A percentile compares a stretch with the other conserved stretches of the same genome.
Conservation (phyloP, 192 early-diverging fungal genomes). For the Entomortierella beljakovae region DNA sequence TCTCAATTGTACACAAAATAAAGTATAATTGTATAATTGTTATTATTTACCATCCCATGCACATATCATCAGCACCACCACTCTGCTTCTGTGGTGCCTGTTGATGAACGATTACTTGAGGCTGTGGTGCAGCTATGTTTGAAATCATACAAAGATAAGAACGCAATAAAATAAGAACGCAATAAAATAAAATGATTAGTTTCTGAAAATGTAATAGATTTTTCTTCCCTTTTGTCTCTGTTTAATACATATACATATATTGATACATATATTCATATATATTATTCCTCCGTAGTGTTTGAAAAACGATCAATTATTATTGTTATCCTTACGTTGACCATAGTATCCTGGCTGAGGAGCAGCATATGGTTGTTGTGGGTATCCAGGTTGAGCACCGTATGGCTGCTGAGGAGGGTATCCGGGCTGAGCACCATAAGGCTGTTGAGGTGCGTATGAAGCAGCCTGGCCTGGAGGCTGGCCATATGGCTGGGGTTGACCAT, state of each 20-base stretch:
- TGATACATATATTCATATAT: neutral
- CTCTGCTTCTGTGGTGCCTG: conserved; percentile 2
- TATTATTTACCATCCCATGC: conserved; percentile 37
- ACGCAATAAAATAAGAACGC: neutral
- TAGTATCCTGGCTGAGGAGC: conserved; percentile 19
- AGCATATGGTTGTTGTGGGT: conserved; percentile 14
- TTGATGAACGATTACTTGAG: conserved; percentile 25
- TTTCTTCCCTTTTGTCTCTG: no score
- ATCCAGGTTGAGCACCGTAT: conserved; percentile 1
- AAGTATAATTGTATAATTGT: neutral
- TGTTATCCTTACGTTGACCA: conserved; percentile 12
- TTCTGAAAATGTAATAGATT: conserved; percentile 1
- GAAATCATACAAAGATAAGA: neutral
- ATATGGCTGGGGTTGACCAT: conserved; percentile 23
- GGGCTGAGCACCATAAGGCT: neutral
- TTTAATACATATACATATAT: no score
- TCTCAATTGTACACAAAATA: neutral
- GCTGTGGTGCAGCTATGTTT: conserved; percentile 14
- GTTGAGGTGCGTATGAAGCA: conserved; percentile 13
- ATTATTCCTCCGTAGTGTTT: neutral
- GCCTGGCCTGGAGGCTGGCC: conserved; percentile 17
- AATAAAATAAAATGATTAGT: neutral
- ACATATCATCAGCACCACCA: conserved; percentile 20
- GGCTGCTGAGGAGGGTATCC: conserved; percentile 12
- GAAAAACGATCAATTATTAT: neutral